Percentiles rank a stretch among this genome's conserved stretches.
Conservation (phyloP, 768 basidiomycete genomes). For the Psilocybe tampanensis region DNA sequence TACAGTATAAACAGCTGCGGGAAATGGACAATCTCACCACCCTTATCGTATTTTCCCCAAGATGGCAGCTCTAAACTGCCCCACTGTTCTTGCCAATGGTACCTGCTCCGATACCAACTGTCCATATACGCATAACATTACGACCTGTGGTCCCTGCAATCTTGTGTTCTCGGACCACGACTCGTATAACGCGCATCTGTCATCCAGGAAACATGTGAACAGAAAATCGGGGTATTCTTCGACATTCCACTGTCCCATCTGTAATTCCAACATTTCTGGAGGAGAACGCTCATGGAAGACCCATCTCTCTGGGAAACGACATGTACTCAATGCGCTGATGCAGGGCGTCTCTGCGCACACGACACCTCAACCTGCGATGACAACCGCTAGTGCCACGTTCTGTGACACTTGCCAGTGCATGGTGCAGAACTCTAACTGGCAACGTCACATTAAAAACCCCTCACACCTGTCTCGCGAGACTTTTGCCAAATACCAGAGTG, state of each 20-base stretch:
- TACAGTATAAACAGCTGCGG: not conserved
- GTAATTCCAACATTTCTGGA: conserved; percentile 24
- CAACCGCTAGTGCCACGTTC: conserved; percentile 19
- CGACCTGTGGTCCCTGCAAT: conserved; percentile 40
- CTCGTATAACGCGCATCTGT: conserved; percentile 30
- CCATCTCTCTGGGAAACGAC: conserved; percentile 19
- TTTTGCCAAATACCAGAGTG: conserved; percentile 41
- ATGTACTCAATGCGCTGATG: conserved; percentile 4
- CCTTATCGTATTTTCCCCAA: not conserved
- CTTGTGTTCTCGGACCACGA: conserved; percentile 28
- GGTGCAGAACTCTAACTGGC: conserved; percentile 31
- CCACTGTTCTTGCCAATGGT: conserved; percentile 35
- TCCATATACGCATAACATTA: conserved; percentile 34
- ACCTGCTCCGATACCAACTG: conserved; percentile 36
- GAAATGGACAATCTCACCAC: too few species aligned
- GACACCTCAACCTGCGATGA: conserved; percentile 29
- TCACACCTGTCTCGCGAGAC: conserved; percentile 39
- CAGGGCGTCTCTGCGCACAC: conserved; percentile 27
- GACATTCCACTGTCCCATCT: conserved; percentile 32
- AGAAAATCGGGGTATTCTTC: conserved; percentile 23
- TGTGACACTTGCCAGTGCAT: conserved; percentile 31
- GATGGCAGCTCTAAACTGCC: conserved; percentile 30
- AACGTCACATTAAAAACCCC: conserved; percentile 26
- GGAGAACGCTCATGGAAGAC: conserved; percentile 16
- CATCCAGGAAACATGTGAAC: conserved; percentile 29